Base-by-base conservation (phyloP, 2,329 filamentous ascomycete genomes). In the Neofusicoccum laricinum region DNA sequence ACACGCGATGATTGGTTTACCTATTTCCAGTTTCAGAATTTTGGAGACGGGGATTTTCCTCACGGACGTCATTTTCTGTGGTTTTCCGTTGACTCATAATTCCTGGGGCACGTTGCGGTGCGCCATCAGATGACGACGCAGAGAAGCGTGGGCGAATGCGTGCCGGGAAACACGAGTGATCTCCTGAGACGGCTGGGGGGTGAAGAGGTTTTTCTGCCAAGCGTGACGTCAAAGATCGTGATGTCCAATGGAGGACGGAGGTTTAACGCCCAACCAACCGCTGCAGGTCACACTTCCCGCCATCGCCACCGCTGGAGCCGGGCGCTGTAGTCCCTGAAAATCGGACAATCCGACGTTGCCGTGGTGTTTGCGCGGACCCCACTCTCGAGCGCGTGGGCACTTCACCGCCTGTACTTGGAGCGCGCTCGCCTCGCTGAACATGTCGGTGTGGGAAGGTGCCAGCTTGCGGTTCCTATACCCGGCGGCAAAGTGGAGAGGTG, bases 371-470 rank as follows among this genome's bases (percentile, higher is more conserved):
- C 34, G 55, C 30, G 41, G n/a, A 46, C 40, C 55, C 55, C 55
- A 59, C 55, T 59, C 40, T 46, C 40, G 55, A 14, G 36, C 36
- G 55, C 40, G 41, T 46, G 55, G 41, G 55, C 55, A 43, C 15
- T 15, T 59, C 55, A 59, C 55, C 55, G 55, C 40, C 41, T 46
- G 38, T 59, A 43, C 25, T 34, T 38, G 25, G 55, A 59, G 41
- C 55, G 25, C 17, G n/a, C 36, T 46, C 41, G 55, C 55, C 55
- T 59, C 41, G 55, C 55, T 58, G 40, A n/a, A 59, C 17, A 59
- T 59, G 55, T 59, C 55, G 55, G 55, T 59, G 55, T 59, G 55
- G 43, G 53, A 59, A 19, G 10, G 40, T 59, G 55, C 55, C 55
- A 59, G 41, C 55, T 58, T 59, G 55, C 55, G 55, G 14, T 46